Conservation (phyloP, 2,329 filamentous ascomycete genomes). For the Uncinocarpus reesii region DNA sequence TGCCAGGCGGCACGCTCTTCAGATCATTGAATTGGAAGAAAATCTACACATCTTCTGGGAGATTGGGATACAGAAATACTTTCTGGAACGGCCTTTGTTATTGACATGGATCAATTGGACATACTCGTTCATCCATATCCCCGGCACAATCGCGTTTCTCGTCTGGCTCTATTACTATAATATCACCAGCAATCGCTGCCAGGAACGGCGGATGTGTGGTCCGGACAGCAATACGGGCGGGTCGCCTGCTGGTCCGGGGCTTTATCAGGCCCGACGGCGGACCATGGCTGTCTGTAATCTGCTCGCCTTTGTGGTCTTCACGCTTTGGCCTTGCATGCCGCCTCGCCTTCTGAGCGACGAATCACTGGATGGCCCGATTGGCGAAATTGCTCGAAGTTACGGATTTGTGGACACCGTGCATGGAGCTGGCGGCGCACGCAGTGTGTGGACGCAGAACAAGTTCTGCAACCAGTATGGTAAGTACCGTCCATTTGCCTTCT, state of each 20-base stretch:
- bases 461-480: slow-evolving; percentile 66
- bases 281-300: slow-evolving; percentile 51
- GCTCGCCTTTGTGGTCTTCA: slow-evolving; percentile 50
- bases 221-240: slow-evolving; percentile 25
- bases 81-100: slow-evolving; percentile 41
- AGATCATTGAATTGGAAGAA: slow-evolving; percentile 58
- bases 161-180: slow-evolving; percentile 60
- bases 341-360: slow-evolving; percentile 47
- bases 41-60: slow-evolving; percentile 56
- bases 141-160: slow-evolving; percentile 61
- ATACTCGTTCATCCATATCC: slow-evolving; percentile 71
- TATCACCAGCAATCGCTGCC: slow-evolving; percentile 47
- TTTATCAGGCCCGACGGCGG: slow-evolving; percentile 47
- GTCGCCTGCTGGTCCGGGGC: slow-evolving; percentile 39
- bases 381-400: slow-evolving; percentile 49
- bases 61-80: slow-evolving; percentile 49
- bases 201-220: slow-evolving; percentile 29
- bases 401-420: slow-evolving; percentile 53
- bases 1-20: slow-evolving; percentile 57
- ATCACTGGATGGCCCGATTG: slow-evolving; percentile 45
- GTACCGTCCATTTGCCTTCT: slow-evolving; percentile 15
- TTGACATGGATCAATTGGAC: slow-evolving; percentile 61
- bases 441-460: slow-evolving; percentile 60
- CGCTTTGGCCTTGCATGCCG: slow-evolving; percentile 52
- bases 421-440: slow-evolving; percentile 49